These are phyloP conservation scores for Penicillium nucicola DNA, from an alignment of 495 filamentous ascomycete genomes.

Conservation along the genomic window DNA sequence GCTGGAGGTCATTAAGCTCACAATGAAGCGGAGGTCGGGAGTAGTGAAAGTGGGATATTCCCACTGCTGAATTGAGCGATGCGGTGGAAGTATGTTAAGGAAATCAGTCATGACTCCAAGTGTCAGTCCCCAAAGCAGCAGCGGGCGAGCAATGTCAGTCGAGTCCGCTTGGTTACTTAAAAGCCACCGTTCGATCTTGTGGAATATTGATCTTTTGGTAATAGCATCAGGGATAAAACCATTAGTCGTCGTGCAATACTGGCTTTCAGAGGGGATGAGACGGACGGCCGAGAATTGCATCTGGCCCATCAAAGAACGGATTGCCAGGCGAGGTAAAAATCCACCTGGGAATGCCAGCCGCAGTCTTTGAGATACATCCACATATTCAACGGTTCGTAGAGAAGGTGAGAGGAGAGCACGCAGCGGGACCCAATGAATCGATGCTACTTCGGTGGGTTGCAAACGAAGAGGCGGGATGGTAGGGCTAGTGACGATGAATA, in stretches of 20 bases:
- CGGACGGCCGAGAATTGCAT: constrained; percentile 72
- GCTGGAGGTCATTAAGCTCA: constrained; percentile 58
- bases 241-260: constrained; percentile 50
- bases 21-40: constrained; percentile 56
- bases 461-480: constrained; percentile 57
- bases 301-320: constrained; percentile 56
- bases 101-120: constrained; percentile 71
- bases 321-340: constrained; percentile 45
- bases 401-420: constrained; percentile 60
- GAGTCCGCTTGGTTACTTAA: constrained; percentile 32
- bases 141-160: constrained; percentile 36
- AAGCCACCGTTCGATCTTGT: constrained; percentile 30
- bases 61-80: constrained; percentile 62
- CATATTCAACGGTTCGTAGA: constrained; percentile 59
- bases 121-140: constrained; percentile 75
- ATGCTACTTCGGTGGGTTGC: constrained; percentile 71
- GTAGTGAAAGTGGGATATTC: constrained; percentile 72
- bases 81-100: constrained; percentile 64
- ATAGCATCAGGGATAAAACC: constrained; percentile 40
- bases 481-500: constrained; percentile 61
- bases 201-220: constrained; percentile 14
- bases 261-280: constrained; percentile 59
- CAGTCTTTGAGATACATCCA: constrained; percentile 65
- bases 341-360: constrained; percentile 55
- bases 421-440: constrained; percentile 75